phyloP scores from a whole-genome alignment of 2,329 filamentous ascomycete genomes.

The Zarea fungicola region DNA sequence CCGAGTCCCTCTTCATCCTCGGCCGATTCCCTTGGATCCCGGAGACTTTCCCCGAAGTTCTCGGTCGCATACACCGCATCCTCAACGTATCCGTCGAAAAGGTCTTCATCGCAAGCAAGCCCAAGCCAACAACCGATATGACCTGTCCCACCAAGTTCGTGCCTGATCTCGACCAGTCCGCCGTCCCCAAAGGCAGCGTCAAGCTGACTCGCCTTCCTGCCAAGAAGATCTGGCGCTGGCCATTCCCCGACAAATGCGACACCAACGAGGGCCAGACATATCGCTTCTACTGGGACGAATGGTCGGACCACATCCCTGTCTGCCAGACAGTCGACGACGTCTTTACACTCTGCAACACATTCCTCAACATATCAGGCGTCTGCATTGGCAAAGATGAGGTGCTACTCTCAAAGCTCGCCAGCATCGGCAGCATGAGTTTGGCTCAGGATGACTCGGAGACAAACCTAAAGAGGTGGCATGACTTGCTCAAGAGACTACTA shows the following conservation, averaged over 20 bases:
- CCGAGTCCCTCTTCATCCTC: slow-evolving; percentile 87
- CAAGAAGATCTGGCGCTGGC: slow-evolving; percentile 75
- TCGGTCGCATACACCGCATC: slow-evolving; percentile 77
- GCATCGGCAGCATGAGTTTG: slow-evolving; percentile 75
- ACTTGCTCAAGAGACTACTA: slow-evolving; percentile 76
- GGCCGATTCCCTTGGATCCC: slow-evolving; percentile 90
- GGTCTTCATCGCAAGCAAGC: slow-evolving; percentile 50
- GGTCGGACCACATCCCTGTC: slow-evolving; percentile 86
- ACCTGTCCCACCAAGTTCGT: slow-evolving; percentile 41
- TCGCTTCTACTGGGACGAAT: slow-evolving; percentile 95
- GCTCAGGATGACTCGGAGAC: slow-evolving; percentile 60
- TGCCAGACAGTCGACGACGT: slow-evolving; percentile 90
- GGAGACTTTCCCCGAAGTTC: slow-evolving; percentile 76
- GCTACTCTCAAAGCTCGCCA: slow-evolving; percentile 75
- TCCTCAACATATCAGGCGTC: slow-evolving; percentile 80
- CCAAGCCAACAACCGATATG: slow-evolving; percentile 24
- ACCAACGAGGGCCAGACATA: slow-evolving; percentile 74
- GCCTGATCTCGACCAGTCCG: slow-evolving; percentile 55
- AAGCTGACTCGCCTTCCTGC: slow-evolving; percentile 53
- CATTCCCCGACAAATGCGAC: slow-evolving; percentile 72
- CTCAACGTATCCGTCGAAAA: slow-evolving; percentile 76
- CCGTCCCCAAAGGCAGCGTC: slow-evolving; percentile 64
- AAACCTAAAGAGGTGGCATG: slow-evolving; percentile 77
- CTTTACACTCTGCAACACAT: slow-evolving; percentile 76
- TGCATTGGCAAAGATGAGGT: slow-evolving; percentile 81